phyloP scores from a whole-genome alignment of 805 yeast species.

The Barnettozyma siamensis region DNA sequence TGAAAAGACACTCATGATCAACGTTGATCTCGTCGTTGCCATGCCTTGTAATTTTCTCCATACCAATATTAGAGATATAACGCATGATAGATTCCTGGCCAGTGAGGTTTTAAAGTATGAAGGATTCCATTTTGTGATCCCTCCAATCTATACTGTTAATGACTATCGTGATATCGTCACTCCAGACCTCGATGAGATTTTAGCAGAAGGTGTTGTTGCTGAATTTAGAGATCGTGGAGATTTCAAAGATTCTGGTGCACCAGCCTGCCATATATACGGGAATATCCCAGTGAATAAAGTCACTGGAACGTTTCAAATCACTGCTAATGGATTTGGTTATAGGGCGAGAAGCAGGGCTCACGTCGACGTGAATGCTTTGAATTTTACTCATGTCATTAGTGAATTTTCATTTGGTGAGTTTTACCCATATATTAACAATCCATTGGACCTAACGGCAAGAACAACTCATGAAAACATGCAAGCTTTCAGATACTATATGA shows the following conservation, averaged over 20 bases:
- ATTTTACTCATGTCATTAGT: conserved; percentile 77
- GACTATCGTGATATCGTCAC: conserved; percentile 42
- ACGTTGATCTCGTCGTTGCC: conserved; percentile 73
- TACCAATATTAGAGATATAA: conserved; percentile 70
- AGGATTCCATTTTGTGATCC: conserved; percentile 54
- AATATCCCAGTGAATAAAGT: conserved; percentile 80
- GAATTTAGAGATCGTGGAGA: conserved; percentile 45
- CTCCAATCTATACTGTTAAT: conserved; percentile 41
- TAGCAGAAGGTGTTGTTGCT: conserved; percentile 62
- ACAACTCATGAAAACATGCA: conserved; percentile 43
- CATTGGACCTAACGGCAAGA: conserved; percentile 75
- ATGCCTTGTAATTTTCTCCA: conserved; percentile 78
- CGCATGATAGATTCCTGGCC: conserved; percentile 75
- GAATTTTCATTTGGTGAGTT: conserved; percentile 91
- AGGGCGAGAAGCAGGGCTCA: conserved; percentile 35
- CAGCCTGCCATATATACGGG: conserved; percentile 84
- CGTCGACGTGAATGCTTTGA: conserved; percentile 46
- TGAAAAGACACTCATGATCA: conserved; percentile 55
- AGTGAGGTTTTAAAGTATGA: conserved; percentile 69
- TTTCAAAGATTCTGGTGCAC: conserved; percentile 44
- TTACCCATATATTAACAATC: conserved; percentile 80
- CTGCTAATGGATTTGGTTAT: conserved; percentile 69
- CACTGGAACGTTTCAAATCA: conserved; percentile 77
- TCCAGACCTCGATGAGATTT: conserved; percentile 61
- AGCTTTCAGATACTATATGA: conserved; percentile 58